Base-by-base conservation (phyloP, 1,284 basidiomycete genomes). In the Naganishia albida region DNA sequence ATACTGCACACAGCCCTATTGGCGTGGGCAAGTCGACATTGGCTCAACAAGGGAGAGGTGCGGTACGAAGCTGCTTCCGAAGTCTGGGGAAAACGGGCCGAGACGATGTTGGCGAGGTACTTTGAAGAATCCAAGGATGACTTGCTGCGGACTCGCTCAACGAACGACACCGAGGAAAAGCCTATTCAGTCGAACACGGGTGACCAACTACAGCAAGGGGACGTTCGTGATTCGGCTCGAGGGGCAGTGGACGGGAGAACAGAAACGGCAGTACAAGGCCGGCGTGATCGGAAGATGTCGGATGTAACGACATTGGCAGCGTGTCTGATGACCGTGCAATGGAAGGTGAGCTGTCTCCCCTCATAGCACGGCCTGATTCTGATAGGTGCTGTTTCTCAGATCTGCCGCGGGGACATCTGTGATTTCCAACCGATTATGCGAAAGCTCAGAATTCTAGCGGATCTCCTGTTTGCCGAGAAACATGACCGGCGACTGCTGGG, bases 361-460 rank as follows among this genome's bases (percentile, higher is more conserved):
- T 2, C 23, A 2, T n/a, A 2, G 25, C 46, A 16, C 20, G n/a
- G n/a, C 44, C 38, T 8, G 34, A 15, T 40, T 1, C 44, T 51
- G 30, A 38, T 18, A 1, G 20, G 50, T 66, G 50, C 63, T 2
- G n/a, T n/a, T 52, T 18, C 2, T 26, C 44, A 75, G 74, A 74
- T 73, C 20, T 75, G 73, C 55, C 68, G 74, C 7, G 74, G 74
- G 1, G 74, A 75, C 52, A 72, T 75, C 6, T 74, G 72, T 71
- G 74, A 72, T 10, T 74, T 72, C 49, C 69, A 65, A n/a, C 64
- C 54, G 23, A 51, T 71, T 6, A 68, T 73, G 16, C 62, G 64
- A 54, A 67, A 71, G 51, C 66, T 73, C 39, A 65, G 63, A 0
- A 55, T 39, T 12, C 62, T 74, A 6, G 56, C 68, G 7, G 51